phyloP scores from a whole-genome alignment of 1,139 yeast species.

The Keqinozyma sinolaborantium region DNA sequence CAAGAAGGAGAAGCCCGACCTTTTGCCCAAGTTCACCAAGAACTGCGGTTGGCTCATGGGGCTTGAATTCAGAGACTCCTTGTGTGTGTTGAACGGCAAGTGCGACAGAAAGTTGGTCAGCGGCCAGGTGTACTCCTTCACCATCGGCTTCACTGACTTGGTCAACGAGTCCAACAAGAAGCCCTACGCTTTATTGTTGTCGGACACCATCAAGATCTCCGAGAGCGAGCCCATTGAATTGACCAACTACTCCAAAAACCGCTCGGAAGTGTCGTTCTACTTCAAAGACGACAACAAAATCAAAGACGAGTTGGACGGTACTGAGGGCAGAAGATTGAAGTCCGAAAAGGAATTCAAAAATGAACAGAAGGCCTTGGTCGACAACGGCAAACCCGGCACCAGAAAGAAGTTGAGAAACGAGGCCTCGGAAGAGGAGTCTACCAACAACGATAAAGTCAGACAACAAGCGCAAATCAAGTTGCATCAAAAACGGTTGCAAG shows the following conservation, averaged over 20 bases:
- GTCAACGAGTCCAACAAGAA: slow-evolving; percentile 43
- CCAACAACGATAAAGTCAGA: slow-evolving; percentile 73
- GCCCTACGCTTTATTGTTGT: slow-evolving; percentile 64
- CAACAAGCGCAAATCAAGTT: slow-evolving; percentile 79
- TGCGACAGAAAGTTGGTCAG: slow-evolving; percentile 65
- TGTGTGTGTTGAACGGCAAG: slow-evolving; percentile 69
- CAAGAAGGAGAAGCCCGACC: slow-evolving; percentile 55
- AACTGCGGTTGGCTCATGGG: slow-evolving; percentile 92
- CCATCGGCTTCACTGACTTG: slow-evolving; percentile 73
- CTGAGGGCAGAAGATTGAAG: slow-evolving; percentile 20
- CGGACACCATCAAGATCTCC: slow-evolving; percentile 80
- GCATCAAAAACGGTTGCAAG: slow-evolving; percentile 82
- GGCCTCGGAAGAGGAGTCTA: slow-evolving; percentile 56
- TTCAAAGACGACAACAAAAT: slow-evolving; percentile 63
- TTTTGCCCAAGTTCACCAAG: slow-evolving; percentile 65
- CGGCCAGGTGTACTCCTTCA: slow-evolving; percentile 74
- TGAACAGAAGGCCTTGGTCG: slow-evolving; percentile 26
- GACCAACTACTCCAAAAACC: slow-evolving; percentile 70
- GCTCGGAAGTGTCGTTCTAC: slow-evolving; percentile 78
- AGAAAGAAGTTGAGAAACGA: slow-evolving; percentile 83
- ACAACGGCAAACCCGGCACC: slow-evolving; percentile 44
- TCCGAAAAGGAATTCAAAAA: slow-evolving; percentile 29
- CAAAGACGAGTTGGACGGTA: slow-evolving; percentile 16
- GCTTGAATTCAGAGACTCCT: slow-evolving; percentile 82
- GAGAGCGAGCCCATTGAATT: slow-evolving; percentile 60